Conservation (phyloP, 1,139 yeast species). For the Blastobotrys proliferans region DNA sequence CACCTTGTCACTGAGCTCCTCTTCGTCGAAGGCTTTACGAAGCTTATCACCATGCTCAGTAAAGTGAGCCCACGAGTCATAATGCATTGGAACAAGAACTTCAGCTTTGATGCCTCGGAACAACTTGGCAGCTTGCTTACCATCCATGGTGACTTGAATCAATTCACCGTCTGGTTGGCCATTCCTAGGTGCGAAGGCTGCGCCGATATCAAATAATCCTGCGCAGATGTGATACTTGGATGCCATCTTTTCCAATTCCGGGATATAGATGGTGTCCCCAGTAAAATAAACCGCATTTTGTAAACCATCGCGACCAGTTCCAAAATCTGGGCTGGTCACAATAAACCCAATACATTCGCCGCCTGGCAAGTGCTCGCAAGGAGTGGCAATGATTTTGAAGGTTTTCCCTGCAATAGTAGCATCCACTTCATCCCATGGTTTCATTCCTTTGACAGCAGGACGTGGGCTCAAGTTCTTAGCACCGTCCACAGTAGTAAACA, state of each 20-base stretch:
- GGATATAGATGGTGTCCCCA: constrained; percentile 10
- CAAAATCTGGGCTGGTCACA: neutral
- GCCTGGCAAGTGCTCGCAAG: constrained; percentile 11
- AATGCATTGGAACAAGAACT: constrained; percentile 9
- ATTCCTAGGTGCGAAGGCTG: neutral
- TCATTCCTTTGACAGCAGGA: constrained; percentile 7
- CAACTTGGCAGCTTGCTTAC: constrained; percentile 9
- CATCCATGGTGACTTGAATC: constrained; percentile 10
- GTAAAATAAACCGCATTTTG: neutral
- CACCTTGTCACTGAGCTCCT: constrained; percentile 7
- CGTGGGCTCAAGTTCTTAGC: constrained; percentile 5
- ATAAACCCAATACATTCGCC: constrained; percentile 11
- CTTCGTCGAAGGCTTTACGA: neutral
- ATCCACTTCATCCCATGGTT: constrained; percentile 6
- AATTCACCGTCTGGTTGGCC: neutral
- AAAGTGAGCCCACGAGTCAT: constrained; percentile 8
- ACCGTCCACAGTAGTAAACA: constrained; percentile 10
- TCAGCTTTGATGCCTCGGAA: constrained; percentile 7
- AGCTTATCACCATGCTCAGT: neutral
- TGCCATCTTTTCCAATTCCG: constrained; percentile 2
- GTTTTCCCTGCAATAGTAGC: constrained; percentile 1
- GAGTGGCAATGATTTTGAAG: constrained; percentile 7
- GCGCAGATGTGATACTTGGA: constrained; percentile 2
- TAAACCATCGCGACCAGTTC: neutral
- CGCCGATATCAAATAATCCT: constrained; percentile 4